Base-by-base conservation (phyloP, 257 asterid species). In the Petunia secreta region DNA sequence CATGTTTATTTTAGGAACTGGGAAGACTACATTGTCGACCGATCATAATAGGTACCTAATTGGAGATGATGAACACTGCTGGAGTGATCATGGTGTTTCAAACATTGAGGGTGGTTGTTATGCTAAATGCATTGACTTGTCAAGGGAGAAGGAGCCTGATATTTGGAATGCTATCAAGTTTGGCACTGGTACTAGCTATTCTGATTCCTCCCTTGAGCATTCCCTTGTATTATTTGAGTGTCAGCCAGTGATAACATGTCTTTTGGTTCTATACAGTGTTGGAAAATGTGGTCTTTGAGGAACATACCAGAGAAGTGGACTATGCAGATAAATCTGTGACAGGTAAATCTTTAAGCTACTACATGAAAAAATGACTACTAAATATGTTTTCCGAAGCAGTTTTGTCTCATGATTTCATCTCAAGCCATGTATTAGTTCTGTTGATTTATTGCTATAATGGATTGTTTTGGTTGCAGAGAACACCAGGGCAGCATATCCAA, bases 101-200 rank as follows among this genome's bases (percentile, higher is more conserved):
- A 95, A 95, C 84, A 95, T 95, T 62, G 99, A 95, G 82, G 98
- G 98, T 15, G 98, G 98, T 75, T 94, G 98, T 85, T 94, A 94
- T 75, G 98, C 98, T 0, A 95, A 95, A 82, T 95, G 99, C 90
- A 85, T 95, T 44, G 99, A 95, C 84, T 65, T 95, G 82, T 79
- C 97, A 0, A 81, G 91, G 82, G 97, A 95, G 85, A 95, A 93
- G 80, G 99, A 95, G 87, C 99, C 99, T 16, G 99, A 95, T 85
- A 95, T 95, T 38, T 95, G 97, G 97, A 93, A 95, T 11, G 99
- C 99, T 50, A 95, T 95, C 80, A 91, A 91, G 93, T 95, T 93
- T 79, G 98, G 97, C 63, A 84, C 97, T 43, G 98, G 98, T 94
- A 84, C 5, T n/a, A n/a, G n/a, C n/a, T 46, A n/a, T 25, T 48